Base-by-base conservation (phyloP, 2,329 filamentous ascomycete species). In the Lachnum nothofagi region DNA sequence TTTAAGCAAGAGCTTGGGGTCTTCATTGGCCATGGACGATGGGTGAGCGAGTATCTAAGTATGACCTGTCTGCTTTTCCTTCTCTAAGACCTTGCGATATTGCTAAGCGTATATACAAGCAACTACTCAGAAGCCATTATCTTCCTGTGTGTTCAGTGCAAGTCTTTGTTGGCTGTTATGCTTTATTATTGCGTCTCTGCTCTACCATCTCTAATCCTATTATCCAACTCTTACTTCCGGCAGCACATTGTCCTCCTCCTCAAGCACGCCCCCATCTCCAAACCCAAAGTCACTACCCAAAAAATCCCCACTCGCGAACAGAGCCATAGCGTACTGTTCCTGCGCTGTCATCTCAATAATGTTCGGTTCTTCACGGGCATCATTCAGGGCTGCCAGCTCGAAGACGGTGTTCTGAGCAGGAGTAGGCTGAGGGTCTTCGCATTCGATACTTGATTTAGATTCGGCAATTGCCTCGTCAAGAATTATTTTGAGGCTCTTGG, bases 161-260 rank as follows among this genome's bases (percentile, higher is more conserved):
- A n/a, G n/a, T n/a, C n/a, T n/a, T n/a, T n/a, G n/a, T n/a, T n/a
- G n/a, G n/a, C n/a, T n/a, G n/a, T n/a, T n/a, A n/a, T n/a, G n/a
- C n/a, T n/a, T n/a, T n/a, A n/a, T n/a, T n/a, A n/a, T n/a, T n/a
- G n/a, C n/a, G n/a, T n/a, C n/a, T n/a, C n/a, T n/a, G n/a, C n/a
- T n/a, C n/a, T n/a, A n/a, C n/a, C n/a, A n/a, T n/a, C n/a, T n/a
- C n/a, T n/a, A n/a, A n/a, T n/a, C n/a, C n/a, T n/a, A 27, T 12
- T 27, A 22, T 19, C 17, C 4, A 3, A 22, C 3, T 9, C 34
- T 37, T 10, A 37, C 34, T 17, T 22, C 34, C 2, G 17, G 20
- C 1, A 47, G 49, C 2, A 64, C 16, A 16, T 31, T 46, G 1
- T 42, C 39, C 19, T 49, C 55, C 46, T 60, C 61, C 19, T 27